Evolutionary conservation across 2,329 filamentous ascomycete species (phyloP), one percentile per base, ranked within the genome.

Genomic region (Colletotrichum australisinense): DNA sequence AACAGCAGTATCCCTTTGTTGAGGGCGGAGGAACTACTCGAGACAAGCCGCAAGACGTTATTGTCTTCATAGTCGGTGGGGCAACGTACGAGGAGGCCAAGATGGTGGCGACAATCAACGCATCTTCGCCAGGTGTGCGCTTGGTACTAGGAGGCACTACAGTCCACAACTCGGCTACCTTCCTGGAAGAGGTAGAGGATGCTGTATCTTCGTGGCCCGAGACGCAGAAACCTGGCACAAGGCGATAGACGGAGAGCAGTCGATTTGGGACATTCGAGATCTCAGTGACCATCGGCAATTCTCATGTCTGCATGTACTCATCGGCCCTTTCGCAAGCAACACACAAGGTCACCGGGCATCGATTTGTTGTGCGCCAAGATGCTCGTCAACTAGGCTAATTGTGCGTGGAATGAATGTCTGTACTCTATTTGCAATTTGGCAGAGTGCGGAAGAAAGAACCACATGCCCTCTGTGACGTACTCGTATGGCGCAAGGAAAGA

Each of bases 11-110:
- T 80, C 97, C 97, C 0, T 99, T 98, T 80, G 90, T 98, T 5
- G 97, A 98, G 77, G 95, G 94, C 7, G 93, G 93, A 19, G 93
- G 94, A 2, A 91, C 94, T 14, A 98, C 95, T 12, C 91, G 93
- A 75, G 97, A 99, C 80, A 98, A 98, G 81, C 97, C 97, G 4
- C 97, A 99, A 81, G 97, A 99, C 80, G 93, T 99, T 53, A 90
- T 99, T 56, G 90, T 99, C 8, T 99, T 99, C 80, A 95, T 99
- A 79, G 88, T 98, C 28, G 97, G 97, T 6, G 97, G 97, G 3
- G 92, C 93, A 22, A 99, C 97, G 0, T 99, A 98, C 79, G 97
- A 99, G 82, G 97, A 99, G 83, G 95, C 97, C 6, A 98, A 98
- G 85, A 95, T 95, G 88, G 91, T 98, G 52, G 95, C 97, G n/a